A percentile compares a stretch with the other conserved stretches of the same genome.
Conservation (phyloP, 2,329 filamentous ascomycete species). For the Colletotrichum lini region DNA sequence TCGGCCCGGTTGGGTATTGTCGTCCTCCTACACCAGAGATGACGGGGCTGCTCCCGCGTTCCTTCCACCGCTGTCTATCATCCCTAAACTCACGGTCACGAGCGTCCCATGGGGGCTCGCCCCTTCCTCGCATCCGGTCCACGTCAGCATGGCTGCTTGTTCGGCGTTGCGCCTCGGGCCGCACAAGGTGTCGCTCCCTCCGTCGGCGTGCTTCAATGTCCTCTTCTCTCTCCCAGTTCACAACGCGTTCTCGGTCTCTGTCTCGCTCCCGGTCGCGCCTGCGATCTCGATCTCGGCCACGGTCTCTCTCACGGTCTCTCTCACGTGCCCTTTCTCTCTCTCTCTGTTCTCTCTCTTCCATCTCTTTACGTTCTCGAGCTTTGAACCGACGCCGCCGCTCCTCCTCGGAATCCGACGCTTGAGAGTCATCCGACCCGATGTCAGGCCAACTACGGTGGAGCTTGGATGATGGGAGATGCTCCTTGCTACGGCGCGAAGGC, state of each 20-base stretch:
- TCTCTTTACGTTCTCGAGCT: conserved; percentile 37
- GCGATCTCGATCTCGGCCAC: conserved; percentile 56
- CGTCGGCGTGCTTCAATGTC: conserved; percentile 50
- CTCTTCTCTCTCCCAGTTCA: conserved; percentile 51
- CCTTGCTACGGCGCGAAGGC: conserved; percentile 48
- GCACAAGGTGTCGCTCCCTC: conserved; percentile 53
- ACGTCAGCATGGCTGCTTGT: conserved; percentile 67
- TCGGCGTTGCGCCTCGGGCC: conserved; percentile 59
- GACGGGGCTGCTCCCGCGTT: conserved; percentile 34
- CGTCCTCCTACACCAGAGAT: conserved; percentile 42
- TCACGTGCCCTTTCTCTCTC: conserved; percentile 55
- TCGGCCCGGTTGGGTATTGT: conserved; percentile 41
- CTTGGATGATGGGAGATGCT: conserved; percentile 57
- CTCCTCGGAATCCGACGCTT: conserved; percentile 52
- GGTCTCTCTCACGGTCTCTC: conserved; percentile 57
- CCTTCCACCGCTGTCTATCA: conserved; percentile 42
- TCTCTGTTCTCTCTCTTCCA: conserved; percentile 50
- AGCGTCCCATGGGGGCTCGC: conserved; percentile 36
- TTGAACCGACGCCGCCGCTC: conserved; percentile 46
- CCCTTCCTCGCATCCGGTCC: conserved; percentile 52
- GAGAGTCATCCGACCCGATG: conserved; percentile 53
- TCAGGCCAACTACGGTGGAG: conserved; percentile 61
- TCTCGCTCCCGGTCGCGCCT: conserved; percentile 43
- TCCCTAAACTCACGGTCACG: conserved; percentile 41
- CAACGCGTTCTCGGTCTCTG: conserved; percentile 51